Evolutionary conservation across 306 rosid species (phyloP).

Genomic region (Corylus avellana): DNA sequence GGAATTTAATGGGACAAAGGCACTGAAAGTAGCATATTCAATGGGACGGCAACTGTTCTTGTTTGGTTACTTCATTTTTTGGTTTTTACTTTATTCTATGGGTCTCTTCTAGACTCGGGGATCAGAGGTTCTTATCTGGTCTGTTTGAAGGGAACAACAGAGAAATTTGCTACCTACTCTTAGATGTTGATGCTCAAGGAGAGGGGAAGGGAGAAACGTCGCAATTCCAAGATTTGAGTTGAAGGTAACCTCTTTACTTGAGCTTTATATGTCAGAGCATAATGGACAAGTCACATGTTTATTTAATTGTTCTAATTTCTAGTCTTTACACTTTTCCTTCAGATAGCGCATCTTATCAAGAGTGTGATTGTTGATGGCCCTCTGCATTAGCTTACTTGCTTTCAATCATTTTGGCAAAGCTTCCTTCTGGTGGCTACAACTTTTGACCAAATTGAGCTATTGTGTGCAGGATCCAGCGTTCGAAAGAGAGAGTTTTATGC

Average conservation of each 20-base stretch:
- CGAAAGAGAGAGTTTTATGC: slow-evolving; percentile 17
- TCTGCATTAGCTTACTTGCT: not conserved
- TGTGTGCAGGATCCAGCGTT: slow-evolving; percentile 44
- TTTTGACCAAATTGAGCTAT: not conserved
- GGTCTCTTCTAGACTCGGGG: slow-evolving; percentile 4
- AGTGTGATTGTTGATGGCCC: not conserved
- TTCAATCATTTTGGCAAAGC: not conserved
- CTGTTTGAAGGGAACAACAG: not conserved
- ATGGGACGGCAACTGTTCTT: not conserved
- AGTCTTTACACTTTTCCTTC: not conserved
- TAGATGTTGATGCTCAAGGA: not conserved
- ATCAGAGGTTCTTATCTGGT: not conserved
- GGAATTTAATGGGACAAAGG: not conserved
- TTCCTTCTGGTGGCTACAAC: not conserved
- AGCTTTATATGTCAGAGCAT: slow-evolving; percentile 1
- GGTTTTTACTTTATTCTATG: not conserved
- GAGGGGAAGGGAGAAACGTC: not conserved
- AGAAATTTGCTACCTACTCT: not conserved
- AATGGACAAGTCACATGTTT: not conserved
- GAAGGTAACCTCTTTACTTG: not conserved
- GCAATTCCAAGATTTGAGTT: not conserved
- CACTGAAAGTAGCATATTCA: not conserved
- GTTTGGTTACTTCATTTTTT: not conserved
- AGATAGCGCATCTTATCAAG: not conserved
- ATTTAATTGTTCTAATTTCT: not conserved